A percentile compares a stretch with the other conserved stretches of the same genome.
These are phyloP conservation scores for Hypoxylon intermedium DNA, from an alignment of 495 filamentous ascomycete species.

Conservation along the genomic window DNA sequence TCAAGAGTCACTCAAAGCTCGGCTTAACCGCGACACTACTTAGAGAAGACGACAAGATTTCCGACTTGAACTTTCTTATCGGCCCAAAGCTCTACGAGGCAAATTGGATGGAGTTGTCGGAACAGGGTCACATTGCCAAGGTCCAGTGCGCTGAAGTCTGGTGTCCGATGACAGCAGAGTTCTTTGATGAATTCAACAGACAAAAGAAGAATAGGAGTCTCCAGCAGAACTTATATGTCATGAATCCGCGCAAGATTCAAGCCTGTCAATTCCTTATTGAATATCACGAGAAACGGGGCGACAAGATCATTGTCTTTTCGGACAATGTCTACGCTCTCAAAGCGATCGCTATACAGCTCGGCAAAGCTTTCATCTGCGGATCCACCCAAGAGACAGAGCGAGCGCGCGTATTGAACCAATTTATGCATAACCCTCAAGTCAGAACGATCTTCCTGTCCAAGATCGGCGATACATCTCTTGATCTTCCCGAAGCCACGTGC, in stretches of 20 bases:
- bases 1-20: conserved; percentile 95
- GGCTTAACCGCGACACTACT: conserved; percentile 94
- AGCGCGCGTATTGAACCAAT: conserved; percentile 96
- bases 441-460: conserved; percentile 98
- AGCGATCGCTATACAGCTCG: conserved; percentile 80
- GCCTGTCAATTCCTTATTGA: conserved; percentile 96
- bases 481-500: conserved; percentile 95
- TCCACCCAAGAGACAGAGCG: conserved; percentile 75
- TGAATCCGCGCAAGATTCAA: conserved; percentile 98
- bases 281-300: conserved; percentile 93
- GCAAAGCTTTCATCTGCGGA: conserved; percentile 93
- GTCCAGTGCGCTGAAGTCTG: conserved; percentile 99
- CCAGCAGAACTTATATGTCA: conserved; percentile 84
- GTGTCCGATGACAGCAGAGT: conserved; percentile 99
- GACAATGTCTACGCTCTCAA: conserved; percentile 97
- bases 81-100: conserved; percentile 97
- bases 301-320: conserved; percentile 99
- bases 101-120: conserved; percentile 98
- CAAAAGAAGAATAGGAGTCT: conserved; percentile 57
- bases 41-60: conserved; percentile 97
- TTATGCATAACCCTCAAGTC: conserved; percentile 90
- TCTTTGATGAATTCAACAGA: conserved; percentile 89
- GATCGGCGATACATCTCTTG: conserved; percentile 96
- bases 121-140: conserved; percentile 95
- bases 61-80: conserved; percentile 96